Percentiles rank a stretch among this genome's conserved stretches.
Evolutionary conservation across 2,329 filamentous ascomycete genomes (phyloP).

Genomic region (Sporothrix schenckii): DNA sequence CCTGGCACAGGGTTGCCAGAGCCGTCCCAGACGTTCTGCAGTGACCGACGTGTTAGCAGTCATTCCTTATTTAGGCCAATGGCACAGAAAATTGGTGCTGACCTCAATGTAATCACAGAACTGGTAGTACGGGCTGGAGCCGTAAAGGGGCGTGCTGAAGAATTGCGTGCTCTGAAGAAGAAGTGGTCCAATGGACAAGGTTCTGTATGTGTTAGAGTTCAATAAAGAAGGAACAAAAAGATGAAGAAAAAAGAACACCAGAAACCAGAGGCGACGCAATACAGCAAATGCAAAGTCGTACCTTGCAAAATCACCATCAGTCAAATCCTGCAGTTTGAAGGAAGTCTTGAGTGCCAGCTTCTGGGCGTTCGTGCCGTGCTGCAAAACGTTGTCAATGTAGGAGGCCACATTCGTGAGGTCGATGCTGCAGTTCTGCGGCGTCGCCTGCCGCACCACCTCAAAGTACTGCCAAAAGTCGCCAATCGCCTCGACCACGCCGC

Average conservation of each 20-base stretch:
- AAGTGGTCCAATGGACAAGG: conserved; percentile 59
- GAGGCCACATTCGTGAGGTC: conserved; percentile 55
- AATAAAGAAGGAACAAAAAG: neutral
- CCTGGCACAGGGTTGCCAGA: conserved; percentile 49
- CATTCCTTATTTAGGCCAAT: too few species aligned
- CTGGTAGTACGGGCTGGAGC: conserved; percentile 47
- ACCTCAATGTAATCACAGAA: conserved; percentile 55
- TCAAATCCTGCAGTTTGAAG: conserved; percentile 52
- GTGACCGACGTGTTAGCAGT: too few species aligned
- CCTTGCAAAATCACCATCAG: conserved; percentile 51
- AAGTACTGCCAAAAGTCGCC: conserved; percentile 60
- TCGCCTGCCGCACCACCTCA: conserved; percentile 47
- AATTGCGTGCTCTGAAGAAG: conserved; percentile 53
- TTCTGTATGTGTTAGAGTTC: conserved; percentile 40
- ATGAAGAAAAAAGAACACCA: too few species aligned
- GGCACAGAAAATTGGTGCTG: neutral
- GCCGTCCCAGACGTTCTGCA: conserved; percentile 46
- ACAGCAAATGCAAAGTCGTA: conserved; percentile 27
- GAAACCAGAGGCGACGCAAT: neutral
- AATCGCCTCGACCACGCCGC: conserved; percentile 58
- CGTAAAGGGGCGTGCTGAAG: conserved; percentile 46
- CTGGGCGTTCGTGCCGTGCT: conserved; percentile 45
- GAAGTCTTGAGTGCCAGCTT: conserved; percentile 52
- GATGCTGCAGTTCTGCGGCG: conserved; percentile 58
- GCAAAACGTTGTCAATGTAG: conserved; percentile 54